Conservation (phyloP, 1,284 basidiomycete species). For the Grifola frondosa region DNA sequence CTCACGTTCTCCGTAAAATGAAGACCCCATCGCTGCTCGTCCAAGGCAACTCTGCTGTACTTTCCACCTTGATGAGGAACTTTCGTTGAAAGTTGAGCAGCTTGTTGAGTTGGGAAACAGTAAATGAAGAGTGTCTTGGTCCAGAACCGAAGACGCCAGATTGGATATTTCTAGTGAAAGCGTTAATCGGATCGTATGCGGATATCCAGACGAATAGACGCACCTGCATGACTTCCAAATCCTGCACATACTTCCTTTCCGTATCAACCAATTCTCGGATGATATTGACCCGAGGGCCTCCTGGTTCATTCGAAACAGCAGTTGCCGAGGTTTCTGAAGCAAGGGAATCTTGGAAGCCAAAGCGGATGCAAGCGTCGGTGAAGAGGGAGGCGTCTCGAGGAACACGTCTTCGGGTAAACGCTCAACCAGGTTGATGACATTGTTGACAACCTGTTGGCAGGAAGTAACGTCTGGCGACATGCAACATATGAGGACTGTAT, state of each 20-base stretch:
- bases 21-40: constrained; percentile 87
- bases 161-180: constrained; percentile 72
- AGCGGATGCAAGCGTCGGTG: constrained; percentile 47
- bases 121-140: constrained; percentile 92
- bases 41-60: constrained; percentile 81
- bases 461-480: constrained; percentile 4
- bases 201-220: constrained; percentile 26
- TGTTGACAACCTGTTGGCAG: constrained; percentile 81
- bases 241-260: constrained; percentile 97
- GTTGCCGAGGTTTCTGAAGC: constrained; percentile 36
- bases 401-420: constrained; percentile 76
- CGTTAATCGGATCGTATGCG: constrained; percentile 16
- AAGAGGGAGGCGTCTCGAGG: constrained; percentile 60
- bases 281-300: constrained; percentile 57
- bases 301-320: constrained; percentile 35
- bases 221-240: constrained; percentile 96
- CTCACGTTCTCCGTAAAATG: constrained; percentile 80
- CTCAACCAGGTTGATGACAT: constrained; percentile 87
- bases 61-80: constrained; percentile 93
- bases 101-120: constrained; percentile 96
- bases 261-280: constrained; percentile 89
- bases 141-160: constrained; percentile 79
- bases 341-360: constrained; percentile 62
- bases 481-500: background rate
- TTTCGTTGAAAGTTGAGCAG: constrained; percentile 96